Conservation (phyloP, 768 basidiomycete species). For the Tylopilus vinaceipallidus region DNA sequence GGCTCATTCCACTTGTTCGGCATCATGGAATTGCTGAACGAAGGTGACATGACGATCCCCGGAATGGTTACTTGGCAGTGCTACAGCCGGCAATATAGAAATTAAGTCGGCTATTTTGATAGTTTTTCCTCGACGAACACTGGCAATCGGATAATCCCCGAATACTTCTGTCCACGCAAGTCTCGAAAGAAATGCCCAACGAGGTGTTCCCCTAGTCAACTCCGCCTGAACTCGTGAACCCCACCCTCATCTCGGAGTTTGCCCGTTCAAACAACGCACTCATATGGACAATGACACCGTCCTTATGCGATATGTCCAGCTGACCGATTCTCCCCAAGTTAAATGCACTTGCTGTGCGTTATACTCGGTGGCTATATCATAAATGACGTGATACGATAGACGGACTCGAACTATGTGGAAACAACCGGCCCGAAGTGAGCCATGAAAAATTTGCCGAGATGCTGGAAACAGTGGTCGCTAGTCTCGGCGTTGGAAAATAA, state of each 20-base stretch:
- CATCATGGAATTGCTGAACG: constrained; percentile 11
- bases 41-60: constrained; percentile 4
- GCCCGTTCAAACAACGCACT: constrained; percentile 24
- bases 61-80: constrained; percentile 12
- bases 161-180: neutral
- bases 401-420: constrained; percentile 25
- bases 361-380: constrained; percentile 17
- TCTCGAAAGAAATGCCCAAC: constrained; percentile 5
- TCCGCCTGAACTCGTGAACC: neutral
- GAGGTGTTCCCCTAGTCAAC: constrained; percentile 13
- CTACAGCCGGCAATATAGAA: constrained; percentile 10
- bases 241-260: constrained; percentile 14
- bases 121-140: constrained; percentile 12
- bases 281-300: constrained; percentile 16
- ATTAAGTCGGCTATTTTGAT: constrained; percentile 10
- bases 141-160: neutral
- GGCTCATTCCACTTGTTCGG: constrained; percentile 21
- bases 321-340: constrained; percentile 14
- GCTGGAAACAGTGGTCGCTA: constrained; percentile 12
- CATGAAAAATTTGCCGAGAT: constrained; percentile 12
- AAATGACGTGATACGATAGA: constrained; percentile 30
- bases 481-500: neutral
- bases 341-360: constrained; percentile 15
- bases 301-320: constrained; percentile 20
- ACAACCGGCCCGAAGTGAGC: constrained; percentile 16